phyloP scores from a whole-genome alignment of 2,329 filamentous ascomycete genomes.

The Sclerotinia glacialis region DNA sequence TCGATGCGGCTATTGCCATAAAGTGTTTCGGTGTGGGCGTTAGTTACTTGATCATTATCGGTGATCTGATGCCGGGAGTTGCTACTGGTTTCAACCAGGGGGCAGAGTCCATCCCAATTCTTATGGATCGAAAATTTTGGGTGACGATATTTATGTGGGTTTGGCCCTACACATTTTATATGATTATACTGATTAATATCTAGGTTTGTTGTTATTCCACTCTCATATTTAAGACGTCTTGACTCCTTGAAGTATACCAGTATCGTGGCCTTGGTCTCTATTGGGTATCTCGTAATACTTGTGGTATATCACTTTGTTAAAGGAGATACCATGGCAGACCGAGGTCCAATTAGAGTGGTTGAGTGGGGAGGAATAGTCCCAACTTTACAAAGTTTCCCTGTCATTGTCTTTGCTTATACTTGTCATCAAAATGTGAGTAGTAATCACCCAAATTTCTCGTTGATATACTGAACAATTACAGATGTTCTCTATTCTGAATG shows the following conservation, averaged over 20 bases:
- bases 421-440: slow-evolving; percentile 87
- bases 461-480: slow-evolving; percentile 43
- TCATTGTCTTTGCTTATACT: slow-evolving; percentile 98
- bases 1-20: slow-evolving; percentile 92
- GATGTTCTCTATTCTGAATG: slow-evolving; percentile 99
- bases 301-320: slow-evolving; percentile 88
- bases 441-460: no score
- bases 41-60: slow-evolving; percentile 98
- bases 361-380: slow-evolving; percentile 76
- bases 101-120: slow-evolving; percentile 63
- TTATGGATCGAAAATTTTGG: slow-evolving; percentile 93
- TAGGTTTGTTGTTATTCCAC: slow-evolving; percentile 85
- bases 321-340: slow-evolving; percentile 70
- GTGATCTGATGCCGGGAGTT: slow-evolving; percentile 96
- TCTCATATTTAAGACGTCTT: slow-evolving; percentile 85
- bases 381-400: slow-evolving; percentile 81
- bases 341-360: slow-evolving; percentile 72
- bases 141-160: slow-evolving; percentile 90
- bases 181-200: slow-evolving; percentile 23
- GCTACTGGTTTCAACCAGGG: slow-evolving; percentile 72
- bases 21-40: slow-evolving; percentile 98
- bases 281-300: slow-evolving; percentile 88
- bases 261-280: slow-evolving; percentile 83
- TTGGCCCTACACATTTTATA: background rate
- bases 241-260: slow-evolving; percentile 98